Evolutionary conservation across 192 early-diverging fungal genomes (phyloP), one percentile per base, ranked within the genome.

Genomic region (Physocladia obscura): DNA sequence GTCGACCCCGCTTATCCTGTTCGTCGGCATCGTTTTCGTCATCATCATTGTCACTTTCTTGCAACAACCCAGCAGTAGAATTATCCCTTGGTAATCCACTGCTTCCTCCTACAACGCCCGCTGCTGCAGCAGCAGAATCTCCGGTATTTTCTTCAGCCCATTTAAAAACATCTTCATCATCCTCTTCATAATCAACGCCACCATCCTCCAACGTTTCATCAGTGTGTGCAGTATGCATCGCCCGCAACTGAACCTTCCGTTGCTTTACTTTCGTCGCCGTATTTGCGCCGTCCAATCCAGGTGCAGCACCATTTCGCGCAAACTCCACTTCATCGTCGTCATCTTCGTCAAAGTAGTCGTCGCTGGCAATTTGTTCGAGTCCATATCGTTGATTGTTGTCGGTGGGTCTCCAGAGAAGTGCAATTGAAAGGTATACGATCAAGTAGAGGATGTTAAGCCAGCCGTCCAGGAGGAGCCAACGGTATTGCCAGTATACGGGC

Each of bases 391-490:
- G 87, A 77, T 99, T 99, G 63, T 95, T 91, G 30, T 79, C 79
- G 0, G 94, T 97, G 0, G 97, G 97, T 55, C 95, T 76, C 97
- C 97, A 99, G 63, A 95, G 81, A 32, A 91, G 85, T 22, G 91
- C 79, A 69, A 98, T 94, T 17, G 86, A 79, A 3, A 88, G 70
- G 60, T 94, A 89, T 11, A 91, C 89, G 27, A 88, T 71, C 55
- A 94, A 86, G 60, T 96, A 97, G 36, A 94, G 79, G n/a, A 92
- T 71, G 78, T 96, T 95, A 29, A 96, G 59, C 91, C 92, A 93
- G 27, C 94, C 94, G 69, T 96, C 94, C 34, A 94, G 79, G 72
- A 96, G 83, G 76, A 96, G 85, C 94, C 95, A 98, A 60, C 91
- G 85, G 74, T 87, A 89, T 52, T 81, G 80, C 93, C 94, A 98